A percentile compares a stretch with the other conserved stretches of the same genome.
Conservation (phyloP, 805 yeast species). For the Suhomyces tanzawaensis region DNA sequence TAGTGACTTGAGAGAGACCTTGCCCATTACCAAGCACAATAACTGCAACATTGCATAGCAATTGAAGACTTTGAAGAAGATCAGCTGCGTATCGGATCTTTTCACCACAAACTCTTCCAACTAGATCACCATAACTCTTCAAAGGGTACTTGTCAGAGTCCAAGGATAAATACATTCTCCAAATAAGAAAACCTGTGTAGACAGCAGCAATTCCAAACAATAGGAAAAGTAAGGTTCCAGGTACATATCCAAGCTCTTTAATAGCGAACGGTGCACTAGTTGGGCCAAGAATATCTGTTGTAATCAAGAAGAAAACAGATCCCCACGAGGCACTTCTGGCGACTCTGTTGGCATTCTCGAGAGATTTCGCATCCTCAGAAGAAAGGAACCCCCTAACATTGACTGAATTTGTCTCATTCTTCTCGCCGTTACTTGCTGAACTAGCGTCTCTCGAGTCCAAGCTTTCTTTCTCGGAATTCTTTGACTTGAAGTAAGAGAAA, state of each 20-base stretch:
- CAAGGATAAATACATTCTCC: neutral
- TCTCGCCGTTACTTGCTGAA: neutral
- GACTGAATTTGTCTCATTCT: neutral
- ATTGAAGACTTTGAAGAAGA: neutral
- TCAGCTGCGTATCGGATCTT: neutral
- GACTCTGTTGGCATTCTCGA: neutral
- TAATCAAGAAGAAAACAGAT: neutral
- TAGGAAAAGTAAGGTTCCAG: neutral
- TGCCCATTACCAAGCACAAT: neutral
- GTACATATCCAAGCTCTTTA: neutral
- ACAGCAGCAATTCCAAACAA: neutral
- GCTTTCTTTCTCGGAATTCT: neutral
- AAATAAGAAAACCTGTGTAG: neutral
- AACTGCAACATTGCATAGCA: neutral
- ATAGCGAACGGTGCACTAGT: neutral
- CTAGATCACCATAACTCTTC: neutral
- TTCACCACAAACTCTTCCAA: neutral
- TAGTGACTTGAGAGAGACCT: neutral
- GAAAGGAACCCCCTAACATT: neutral
- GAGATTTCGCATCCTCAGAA: neutral
- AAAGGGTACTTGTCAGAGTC: neutral
- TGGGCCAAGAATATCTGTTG: neutral
- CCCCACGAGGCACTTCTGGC: neutral
- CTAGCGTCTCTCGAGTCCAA: neutral
- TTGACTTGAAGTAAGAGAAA: neutral